phyloP scores from a whole-genome alignment of 805 yeast species.

The Lipomyces oligophaga region DNA sequence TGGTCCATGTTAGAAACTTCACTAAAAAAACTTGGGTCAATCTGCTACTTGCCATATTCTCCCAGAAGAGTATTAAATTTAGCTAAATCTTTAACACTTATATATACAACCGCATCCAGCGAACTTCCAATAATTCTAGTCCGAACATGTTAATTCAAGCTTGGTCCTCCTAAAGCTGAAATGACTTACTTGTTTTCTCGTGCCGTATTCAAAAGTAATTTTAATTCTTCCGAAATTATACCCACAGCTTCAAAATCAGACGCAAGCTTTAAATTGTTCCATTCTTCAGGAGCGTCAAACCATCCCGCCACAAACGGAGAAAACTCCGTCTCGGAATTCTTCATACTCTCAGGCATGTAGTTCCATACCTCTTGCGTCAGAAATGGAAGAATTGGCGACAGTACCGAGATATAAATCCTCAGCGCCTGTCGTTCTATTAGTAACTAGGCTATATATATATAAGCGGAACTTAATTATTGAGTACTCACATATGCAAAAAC shows the following conservation, averaged over 20 bases:
- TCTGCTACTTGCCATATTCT: constrained; percentile 10
- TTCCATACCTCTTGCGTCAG: constrained; percentile 88
- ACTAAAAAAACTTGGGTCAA: neutral
- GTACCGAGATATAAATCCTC: constrained; percentile 56
- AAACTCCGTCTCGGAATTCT: constrained; percentile 15
- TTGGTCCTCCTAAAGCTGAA: neutral
- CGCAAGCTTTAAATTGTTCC: constrained; percentile 40
- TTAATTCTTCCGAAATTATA: constrained; percentile 48
- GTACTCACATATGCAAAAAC: constrained; percentile 46
- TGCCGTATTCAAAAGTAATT: constrained; percentile 53
- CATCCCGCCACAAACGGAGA: constrained; percentile 52
- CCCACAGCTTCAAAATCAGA: constrained; percentile 47
- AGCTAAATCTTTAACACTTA: constrained; percentile 34
- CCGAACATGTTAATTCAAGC: neutral
- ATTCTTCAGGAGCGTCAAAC: constrained; percentile 40
- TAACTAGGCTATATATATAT: neutral
- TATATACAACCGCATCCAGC: constrained; percentile 52
- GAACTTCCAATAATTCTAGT: constrained; percentile 41
- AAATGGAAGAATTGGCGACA: constrained; percentile 80
- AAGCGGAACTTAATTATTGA: too few species aligned
- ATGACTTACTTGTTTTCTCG: constrained; percentile 46
- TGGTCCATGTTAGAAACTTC: neutral
- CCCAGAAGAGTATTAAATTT: constrained; percentile 6
- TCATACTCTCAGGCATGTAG: constrained; percentile 42
- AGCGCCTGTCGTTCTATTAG: constrained; percentile 44